Percentiles rank a stretch among this genome's conserved stretches.
phyloP scores from a whole-genome alignment of 306 rosid species.

The Nissolia schottii region DNA sequence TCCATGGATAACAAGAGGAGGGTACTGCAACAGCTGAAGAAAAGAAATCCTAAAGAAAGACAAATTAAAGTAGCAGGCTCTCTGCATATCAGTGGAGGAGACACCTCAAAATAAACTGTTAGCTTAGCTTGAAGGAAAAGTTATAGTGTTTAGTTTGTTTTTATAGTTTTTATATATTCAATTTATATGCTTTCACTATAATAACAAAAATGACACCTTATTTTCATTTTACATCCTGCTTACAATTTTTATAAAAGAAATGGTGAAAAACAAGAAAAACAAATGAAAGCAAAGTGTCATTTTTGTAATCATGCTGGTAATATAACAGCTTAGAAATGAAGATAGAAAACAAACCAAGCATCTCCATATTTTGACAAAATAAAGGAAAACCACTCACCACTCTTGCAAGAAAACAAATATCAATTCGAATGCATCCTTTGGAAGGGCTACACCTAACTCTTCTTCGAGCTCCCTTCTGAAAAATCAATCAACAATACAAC shows the following conservation, averaged over 20 bases:
- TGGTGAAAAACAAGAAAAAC: neutral
- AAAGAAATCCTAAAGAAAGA: neutral
- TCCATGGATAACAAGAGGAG: conserved; percentile 12
- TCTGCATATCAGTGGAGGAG: neutral
- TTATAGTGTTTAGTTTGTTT: neutral
- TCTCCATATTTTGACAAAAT: neutral
- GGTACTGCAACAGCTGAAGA: neutral
- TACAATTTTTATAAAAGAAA: neutral
- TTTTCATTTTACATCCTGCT: neutral
- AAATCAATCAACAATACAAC: conserved; percentile 19
- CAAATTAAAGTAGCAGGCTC: neutral
- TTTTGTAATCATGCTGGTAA: neutral
- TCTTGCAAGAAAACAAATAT: conserved; percentile 69
- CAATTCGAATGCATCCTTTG: conserved; percentile 84
- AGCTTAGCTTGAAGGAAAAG: neutral
- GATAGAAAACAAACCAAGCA: neutral
- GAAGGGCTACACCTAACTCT: conserved; percentile 89
- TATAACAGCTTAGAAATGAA: neutral
- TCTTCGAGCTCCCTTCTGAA: conserved; percentile 91
- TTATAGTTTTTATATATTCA: neutral
- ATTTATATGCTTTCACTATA: conserved; percentile 8
- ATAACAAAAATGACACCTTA: neutral
- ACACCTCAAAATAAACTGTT: neutral
- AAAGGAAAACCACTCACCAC: conserved; percentile 49
- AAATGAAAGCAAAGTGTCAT: neutral